Evolutionary conservation across 2,329 filamentous ascomycete genomes (phyloP).

Genomic region (Talaromyces sp.): DNA sequence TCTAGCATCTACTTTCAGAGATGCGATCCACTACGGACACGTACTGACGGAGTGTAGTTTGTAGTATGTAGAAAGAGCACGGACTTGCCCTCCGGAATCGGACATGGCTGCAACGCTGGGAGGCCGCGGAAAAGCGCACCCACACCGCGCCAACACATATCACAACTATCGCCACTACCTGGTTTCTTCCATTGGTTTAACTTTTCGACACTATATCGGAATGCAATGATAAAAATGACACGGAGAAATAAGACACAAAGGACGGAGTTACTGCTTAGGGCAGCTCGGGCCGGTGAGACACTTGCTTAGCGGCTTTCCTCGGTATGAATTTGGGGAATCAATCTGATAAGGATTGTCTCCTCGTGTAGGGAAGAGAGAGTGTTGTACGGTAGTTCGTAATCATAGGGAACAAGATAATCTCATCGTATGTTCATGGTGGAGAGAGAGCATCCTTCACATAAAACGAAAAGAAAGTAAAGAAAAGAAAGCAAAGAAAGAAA

Average conservation of each 20-base stretch:
- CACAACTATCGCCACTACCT: not conserved
- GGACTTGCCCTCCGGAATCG: slow-evolving; percentile 3
- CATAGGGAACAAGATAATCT: no score
- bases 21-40: not conserved
- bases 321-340: slow-evolving; percentile 1
- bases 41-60: not conserved
- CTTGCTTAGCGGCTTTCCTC: not conserved
- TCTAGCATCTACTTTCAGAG: not conserved
- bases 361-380: not conserved
- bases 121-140: slow-evolving; percentile 5
- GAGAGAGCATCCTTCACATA: not conserved
- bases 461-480: no score
- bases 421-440: not conserved
- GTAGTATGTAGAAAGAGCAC: not conserved
- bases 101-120: not conserved
- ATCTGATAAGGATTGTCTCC: not conserved
- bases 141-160: not conserved
- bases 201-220: not conserved
- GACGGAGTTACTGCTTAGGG: not conserved
- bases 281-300: not conserved
- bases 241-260: not conserved
- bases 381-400: not conserved
- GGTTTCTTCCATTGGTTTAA: not conserved
- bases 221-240: not conserved
- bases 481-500: not conserved